Base-by-base conservation (phyloP, 2,329 filamentous ascomycete genomes). In the Apiospora saccharicola region DNA sequence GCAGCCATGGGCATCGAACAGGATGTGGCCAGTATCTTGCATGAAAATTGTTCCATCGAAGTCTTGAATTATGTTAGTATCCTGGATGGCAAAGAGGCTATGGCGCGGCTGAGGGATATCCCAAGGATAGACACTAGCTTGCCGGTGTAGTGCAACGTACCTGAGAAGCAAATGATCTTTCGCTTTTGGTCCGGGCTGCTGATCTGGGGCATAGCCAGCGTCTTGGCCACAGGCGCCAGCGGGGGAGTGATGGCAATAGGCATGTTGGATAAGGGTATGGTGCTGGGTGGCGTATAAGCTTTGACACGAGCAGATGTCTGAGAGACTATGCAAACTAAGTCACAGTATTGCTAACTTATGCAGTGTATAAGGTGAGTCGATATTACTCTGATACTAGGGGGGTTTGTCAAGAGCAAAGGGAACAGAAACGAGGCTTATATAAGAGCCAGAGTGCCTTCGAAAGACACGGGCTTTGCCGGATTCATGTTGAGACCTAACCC, bases 41-140 rank as follows among this genome's bases (percentile, higher is more conserved):
- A 91, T 91, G 84, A 92, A 92, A 74, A 93, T 93, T 4, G 91
- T 93, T 74, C 91, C 91, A 79, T 93, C 91, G 76, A 93, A 93
- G 80, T 93, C 90, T 91, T 72, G 43, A 68, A 41, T 10, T 0
- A 7, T 74, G 71, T 79, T 73, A 78, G 75, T 70, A 53, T 37
- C 3, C 22, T 30, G 53, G 2, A 6, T 8, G 19, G 22, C 1
- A 5, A 22, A 34, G n/a, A 14, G 26, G 14, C 2, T 5, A 34
- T 41, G 57, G 22, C 13, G 3, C 24, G 34, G 19, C 34, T 24
- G 34, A 22, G 41, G 19, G 3, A 37, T 10, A 37, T 37, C 1
- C 30, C 53, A 4, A 30, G 30, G 2, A 5, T 16, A 67, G 68
- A 1, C 30, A 4, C 30, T 37, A 37, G 16, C 16, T 19, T n/a